A percentile compares a stretch with the other conserved stretches of the same genome.
Conservation (phyloP, 1,139 yeast species). For the Suhomyces panamericanus region DNA sequence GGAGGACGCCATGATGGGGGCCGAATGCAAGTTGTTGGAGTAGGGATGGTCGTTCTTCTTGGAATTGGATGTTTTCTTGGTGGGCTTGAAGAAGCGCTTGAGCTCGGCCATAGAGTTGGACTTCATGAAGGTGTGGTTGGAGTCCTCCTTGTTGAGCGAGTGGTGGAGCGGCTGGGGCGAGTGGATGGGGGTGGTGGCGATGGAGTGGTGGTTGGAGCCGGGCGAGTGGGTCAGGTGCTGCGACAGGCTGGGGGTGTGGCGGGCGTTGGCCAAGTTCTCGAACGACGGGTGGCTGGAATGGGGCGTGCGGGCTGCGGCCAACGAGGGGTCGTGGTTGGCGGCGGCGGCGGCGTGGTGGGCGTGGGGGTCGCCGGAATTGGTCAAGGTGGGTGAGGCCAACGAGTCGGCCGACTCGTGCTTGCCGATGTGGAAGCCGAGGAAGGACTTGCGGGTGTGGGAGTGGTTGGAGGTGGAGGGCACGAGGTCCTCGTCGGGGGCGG, state of each 20-base stretch:
- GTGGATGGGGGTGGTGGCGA: constrained; percentile 8
- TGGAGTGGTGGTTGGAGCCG: not conserved
- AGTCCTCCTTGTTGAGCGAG: constrained; percentile 26
- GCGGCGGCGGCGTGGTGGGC: constrained; percentile 9
- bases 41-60: constrained; percentile 24
- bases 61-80: constrained; percentile 32
- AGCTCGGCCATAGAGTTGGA: constrained; percentile 44
- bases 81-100: constrained; percentile 44
- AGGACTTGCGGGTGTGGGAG: constrained; percentile 21
- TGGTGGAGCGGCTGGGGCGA: constrained; percentile 15
- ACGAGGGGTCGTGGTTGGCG: constrained; percentile 1
- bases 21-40: constrained; percentile 32
- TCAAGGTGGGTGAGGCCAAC: constrained; percentile 33
- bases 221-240: constrained; percentile 1
- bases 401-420: constrained; percentile 42
- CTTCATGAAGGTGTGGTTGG: constrained; percentile 33
- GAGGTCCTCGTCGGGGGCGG: constrained; percentile 27
- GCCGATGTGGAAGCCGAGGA: constrained; percentile 40
- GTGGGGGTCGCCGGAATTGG: constrained; percentile 30
- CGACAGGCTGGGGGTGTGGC: constrained; percentile 3
- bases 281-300: constrained; percentile 3
- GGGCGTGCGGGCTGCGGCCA: constrained; percentile 1
- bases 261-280: constrained; percentile 3
- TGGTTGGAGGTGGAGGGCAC: constrained; percentile 40
- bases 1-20: constrained; percentile 26